Base-by-base conservation (phyloP, 331 rosid genomes). In the Cydonia oblonga region DNA sequence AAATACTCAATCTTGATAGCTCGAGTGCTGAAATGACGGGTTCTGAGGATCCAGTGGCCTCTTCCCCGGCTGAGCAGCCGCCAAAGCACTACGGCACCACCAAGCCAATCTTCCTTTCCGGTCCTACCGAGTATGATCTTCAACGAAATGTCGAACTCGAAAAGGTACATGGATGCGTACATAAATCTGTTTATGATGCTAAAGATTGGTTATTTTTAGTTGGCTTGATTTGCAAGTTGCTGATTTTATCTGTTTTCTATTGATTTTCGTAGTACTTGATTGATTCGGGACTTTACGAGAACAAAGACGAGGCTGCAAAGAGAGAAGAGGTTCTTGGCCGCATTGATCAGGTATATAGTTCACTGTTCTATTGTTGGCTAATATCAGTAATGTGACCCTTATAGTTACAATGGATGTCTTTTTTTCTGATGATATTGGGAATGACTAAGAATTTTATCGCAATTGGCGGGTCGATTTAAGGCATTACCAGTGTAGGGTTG, bases 231-330 rank as follows among this genome's bases (percentile, higher is more conserved):
- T n/a, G 46, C 9, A 16, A 20, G 15, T 30, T 18, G 30, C 19
- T 26, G 53, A 23, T 32, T 30, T 62, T 62, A 24, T 75, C 20
- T 22, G 8, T 69, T 65, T 4, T 38, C 9, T 29, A 52, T 30
- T 60, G 19, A 68, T 70, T 29, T 46, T 9, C 53, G 28, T 56
- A 95, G 99, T 88, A 85, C 54, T 78, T 95, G 86, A 68, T 87
- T 64, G 90, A 91, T 82, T 87, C 90, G 72, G 93, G 86, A 76
- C 96, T 91, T 26, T 84, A 85, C 40, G 97, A 95, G 84, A 89
- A 96, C 79, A 62, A 78, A 54, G 93, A 80, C 69, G 96, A 89
- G 76, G 73, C 85, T 67, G 84, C 73, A 9, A 82, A 73, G 74
- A 84, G 99, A 82, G 77, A 79, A 76, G 96, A 84, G 84, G 99